Base-by-base conservation (phyloP, 371 early-diverging fungal genomes). In the Mortierella sp. region DNA sequence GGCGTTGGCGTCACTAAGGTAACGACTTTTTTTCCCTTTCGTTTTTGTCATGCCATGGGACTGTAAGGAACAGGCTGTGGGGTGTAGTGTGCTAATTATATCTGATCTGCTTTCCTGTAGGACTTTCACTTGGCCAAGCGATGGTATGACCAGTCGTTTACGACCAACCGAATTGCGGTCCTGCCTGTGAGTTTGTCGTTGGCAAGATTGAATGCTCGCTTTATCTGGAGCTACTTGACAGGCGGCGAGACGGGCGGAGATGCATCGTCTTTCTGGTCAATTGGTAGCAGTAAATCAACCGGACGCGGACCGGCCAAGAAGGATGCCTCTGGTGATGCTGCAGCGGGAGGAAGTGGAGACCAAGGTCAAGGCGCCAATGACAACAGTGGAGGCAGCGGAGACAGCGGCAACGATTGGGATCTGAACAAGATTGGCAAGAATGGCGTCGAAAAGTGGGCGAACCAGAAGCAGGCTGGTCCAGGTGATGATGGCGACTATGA, bases 91-190 rank as follows among this genome's bases (percentile, higher is more conserved):
- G 61, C 61, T 34, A 61, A 61, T 8, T 31, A 61, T 5, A 61
- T 31, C 1, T 34, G 4, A 13, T 70, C 64, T 74, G 13, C 16
- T 26, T 73, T 71, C 55, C 77, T n/a, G 72, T 78, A 94, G 90
- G 98, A 99, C 87, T 97, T 93, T 79, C 95, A 97, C 82, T 89
- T 98, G 59, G 98, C 99, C 6, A 98, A 98, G 87, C 92, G 98
- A 53, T 94, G 93, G 83, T 99, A 98, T 82, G 98, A 98, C 88
- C 86, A 80, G 70, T 91, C 97, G 16, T 84, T 97, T 6, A 87
- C 88, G 13, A 93, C 92, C 48, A 96, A 97, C 77, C 92, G 93
- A n/a, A 93, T 93, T 31, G 96, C 96, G 0, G 95, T 93, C 74
- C 86, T 99, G 13, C 96, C 97, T 0, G 95, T 95, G 10, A 92